These are phyloP conservation scores for Tuber magnatum DNA, from an alignment of 495 filamentous ascomycete species.

Conservation along the genomic window DNA sequence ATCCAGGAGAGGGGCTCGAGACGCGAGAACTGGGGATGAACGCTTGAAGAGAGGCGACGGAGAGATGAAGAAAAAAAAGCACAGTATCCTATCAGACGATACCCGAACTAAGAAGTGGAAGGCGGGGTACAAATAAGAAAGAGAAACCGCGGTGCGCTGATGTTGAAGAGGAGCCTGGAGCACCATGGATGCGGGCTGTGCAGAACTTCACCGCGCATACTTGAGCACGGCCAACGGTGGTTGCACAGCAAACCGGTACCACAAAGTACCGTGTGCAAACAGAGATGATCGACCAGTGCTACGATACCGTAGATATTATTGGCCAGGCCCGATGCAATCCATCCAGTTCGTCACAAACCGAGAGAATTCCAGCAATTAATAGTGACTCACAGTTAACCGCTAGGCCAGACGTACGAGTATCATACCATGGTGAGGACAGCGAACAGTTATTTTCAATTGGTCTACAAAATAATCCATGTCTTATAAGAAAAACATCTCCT, in stretches of 20 bases:
- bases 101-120: background rate
- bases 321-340: background rate
- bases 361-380: background rate
- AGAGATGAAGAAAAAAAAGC: background rate
- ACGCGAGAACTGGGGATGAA: background rate
- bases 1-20: background rate
- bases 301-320: background rate
- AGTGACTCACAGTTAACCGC: background rate
- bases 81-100: background rate
- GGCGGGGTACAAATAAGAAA: background rate
- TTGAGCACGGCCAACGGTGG: background rate
- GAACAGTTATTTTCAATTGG: too few relatives aligned
- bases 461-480: too few relatives aligned
- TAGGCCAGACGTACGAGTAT: background rate
- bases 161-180: background rate
- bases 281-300: background rate
- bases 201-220: background rate
- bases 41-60: background rate
- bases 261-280: background rate
- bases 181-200: background rate
- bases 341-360: background rate
- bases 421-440: too few relatives aligned
- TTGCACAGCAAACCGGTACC: background rate
- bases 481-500: too few relatives aligned
- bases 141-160: background rate